Base-by-base conservation (phyloP, 495 filamentous ascomycete species). In the Penicillium simplicissimum region DNA sequence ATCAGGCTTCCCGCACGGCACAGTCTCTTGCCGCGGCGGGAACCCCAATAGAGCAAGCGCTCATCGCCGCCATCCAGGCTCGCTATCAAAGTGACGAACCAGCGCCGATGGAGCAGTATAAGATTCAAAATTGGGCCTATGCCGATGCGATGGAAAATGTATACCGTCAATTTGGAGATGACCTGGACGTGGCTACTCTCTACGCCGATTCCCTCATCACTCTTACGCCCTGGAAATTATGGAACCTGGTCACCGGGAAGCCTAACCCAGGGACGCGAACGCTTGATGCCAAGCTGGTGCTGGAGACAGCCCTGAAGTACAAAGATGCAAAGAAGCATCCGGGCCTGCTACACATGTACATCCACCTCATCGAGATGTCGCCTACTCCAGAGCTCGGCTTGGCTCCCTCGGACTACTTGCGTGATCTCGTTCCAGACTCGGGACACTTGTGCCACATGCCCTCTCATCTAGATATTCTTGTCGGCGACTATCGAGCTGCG, bases 301-400 rank as follows among this genome's bases (percentile, higher is more conserved):
- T 89, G n/a, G 86, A 89, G 56, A 70, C 57, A 4, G 80, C 78
- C 0, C 69, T 90, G 13, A 43, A 67, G 25, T 38, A 64, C 3
- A 52, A 60, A 10, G 64, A 76, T 21, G 74, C 72, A 6, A 71
- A 70, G 3, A 60, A 70, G 6, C 83, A 89, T 59, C 85, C 87
- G 0, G 87, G 86, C 3, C 67, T 90, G 5, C 71, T 89, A 8
- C 87, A 90, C 62, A 71, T 85, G 1, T 89, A 89, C 62, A 89
- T 89, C 40, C 88, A 90, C 65, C 77, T 87, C 4, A 86, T 88
- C 71, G 87, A 90, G 65, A 89, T 89, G 87, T 89, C 86, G 0
- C 63, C 68, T 0, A 79, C 75, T 4, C 87, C 87, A 0, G 86
- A 88, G 57, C 52, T 67, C 0, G 87, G 82, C 0, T 66, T 88